Base-by-base conservation (phyloP, 2,329 filamentous ascomycete species). In the Emergomyces pasteurianus region DNA sequence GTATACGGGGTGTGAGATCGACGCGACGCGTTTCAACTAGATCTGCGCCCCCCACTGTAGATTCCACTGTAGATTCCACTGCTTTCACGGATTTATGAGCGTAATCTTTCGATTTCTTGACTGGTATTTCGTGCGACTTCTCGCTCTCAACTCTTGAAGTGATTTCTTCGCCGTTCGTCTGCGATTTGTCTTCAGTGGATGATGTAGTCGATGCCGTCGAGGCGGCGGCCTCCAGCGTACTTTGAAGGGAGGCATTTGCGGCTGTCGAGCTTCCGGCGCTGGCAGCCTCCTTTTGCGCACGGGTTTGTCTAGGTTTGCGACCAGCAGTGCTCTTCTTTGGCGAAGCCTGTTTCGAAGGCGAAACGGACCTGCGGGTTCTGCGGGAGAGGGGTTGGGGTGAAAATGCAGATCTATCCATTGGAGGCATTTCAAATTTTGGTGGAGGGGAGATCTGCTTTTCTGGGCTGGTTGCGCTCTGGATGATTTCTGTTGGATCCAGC, bases 401-500 rank as follows among this genome's bases (percentile, higher is more conserved):
- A 40, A 67, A 66, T 59, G 64, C 65, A 26, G 67, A 67, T 62
- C 68, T 71, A 61, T 80, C 77, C 58, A 75, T 73, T 50, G 76
- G 75, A 23, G 81, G 76, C 36, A 85, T 65, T 58, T 89, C 85
- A 70, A 89, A 95, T 67, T 85, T 87, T 26, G 94, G 94, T 53
- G 94, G 94, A 28, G 90, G 86, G 18, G 83, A 77, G 66, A 96
- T 96, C 63, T 81, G 83, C 77, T 90, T 91, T 65, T 86, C 82
- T 60, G 89, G 83, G 65, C 86, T 87, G 65, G 84, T 84, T 31
- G 83, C 79, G 59, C 80, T 81, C 70, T 83, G 83, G 54, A 79
- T 79, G 63, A 97, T 95, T 34, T 91, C 87, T 64, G 87, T 79
- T n/a, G 90, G 86, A 72, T 97, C 92, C 57, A 99, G 82, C 21